Evolutionary conservation across 2,329 filamentous ascomycete species (phyloP).

Genomic region (Talaromyces sp.): DNA sequence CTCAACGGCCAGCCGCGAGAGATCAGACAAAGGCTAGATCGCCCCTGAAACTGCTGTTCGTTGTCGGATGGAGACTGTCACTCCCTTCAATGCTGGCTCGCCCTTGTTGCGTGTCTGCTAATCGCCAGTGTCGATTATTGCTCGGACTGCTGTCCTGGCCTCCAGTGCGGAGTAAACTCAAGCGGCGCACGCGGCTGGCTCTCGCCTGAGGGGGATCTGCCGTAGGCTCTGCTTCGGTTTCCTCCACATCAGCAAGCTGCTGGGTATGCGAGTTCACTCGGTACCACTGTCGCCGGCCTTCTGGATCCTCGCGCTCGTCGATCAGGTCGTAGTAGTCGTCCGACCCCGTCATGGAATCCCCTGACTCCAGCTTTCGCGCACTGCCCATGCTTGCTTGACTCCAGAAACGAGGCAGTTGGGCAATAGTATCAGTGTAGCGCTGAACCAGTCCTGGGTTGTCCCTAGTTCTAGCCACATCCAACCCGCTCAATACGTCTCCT

Average conservation of each 20-base stretch:
- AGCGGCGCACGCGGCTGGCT: slow-evolving; percentile 13
- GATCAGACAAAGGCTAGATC: slow-evolving; percentile 27
- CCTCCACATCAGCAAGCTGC: slow-evolving; percentile 8
- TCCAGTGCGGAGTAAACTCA: slow-evolving; percentile 18
- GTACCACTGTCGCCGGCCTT: slow-evolving; percentile 20
- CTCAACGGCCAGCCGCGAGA: background rate
- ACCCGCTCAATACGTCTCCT: slow-evolving; percentile 15
- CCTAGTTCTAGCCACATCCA: slow-evolving; percentile 16
- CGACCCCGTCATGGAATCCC: slow-evolving; percentile 13
- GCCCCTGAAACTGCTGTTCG: slow-evolving; percentile 21
- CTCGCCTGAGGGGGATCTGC: background rate
- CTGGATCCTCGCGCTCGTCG: slow-evolving; percentile 15
- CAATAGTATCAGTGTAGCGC: slow-evolving; percentile 31
- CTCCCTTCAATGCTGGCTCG: slow-evolving; percentile 16
- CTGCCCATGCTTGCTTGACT: slow-evolving; percentile 28
- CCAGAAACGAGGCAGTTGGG: slow-evolving; percentile 32
- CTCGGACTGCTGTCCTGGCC: slow-evolving; percentile 15
- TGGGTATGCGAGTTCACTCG: slow-evolving; percentile 14
- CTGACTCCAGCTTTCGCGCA: slow-evolving; percentile 19
- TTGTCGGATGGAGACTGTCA: slow-evolving; percentile 15
- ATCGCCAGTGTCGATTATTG: slow-evolving; percentile 14
- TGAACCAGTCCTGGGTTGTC: slow-evolving; percentile 32
- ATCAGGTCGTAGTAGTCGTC: slow-evolving; percentile 18
- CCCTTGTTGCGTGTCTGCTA: slow-evolving; percentile 15
- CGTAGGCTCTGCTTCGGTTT: background rate